Percentiles rank a stretch among this genome's conserved stretches.
Conservation (phyloP, 2,329 filamentous ascomycete genomes). For the Parascedosporium putredinis region DNA sequence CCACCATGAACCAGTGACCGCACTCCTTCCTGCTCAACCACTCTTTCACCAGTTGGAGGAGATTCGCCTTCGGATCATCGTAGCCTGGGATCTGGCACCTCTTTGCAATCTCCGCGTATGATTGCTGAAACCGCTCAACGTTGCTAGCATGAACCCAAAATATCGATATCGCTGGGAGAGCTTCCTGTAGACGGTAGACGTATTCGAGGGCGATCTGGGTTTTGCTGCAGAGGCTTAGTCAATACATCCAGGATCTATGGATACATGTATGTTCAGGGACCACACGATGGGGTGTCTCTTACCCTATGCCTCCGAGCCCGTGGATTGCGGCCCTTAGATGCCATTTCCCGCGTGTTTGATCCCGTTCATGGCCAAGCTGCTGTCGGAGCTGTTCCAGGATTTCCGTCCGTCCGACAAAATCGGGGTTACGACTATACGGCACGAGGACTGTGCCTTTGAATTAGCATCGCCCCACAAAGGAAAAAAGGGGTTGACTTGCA, state of each 20-base stretch:
- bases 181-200: slow-evolving; percentile 14
- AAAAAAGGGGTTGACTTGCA: neutral
- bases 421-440: slow-evolving; percentile 10
- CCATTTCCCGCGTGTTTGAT: slow-evolving; percentile 6
- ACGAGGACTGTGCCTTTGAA: slow-evolving; percentile 12
- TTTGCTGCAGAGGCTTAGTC: slow-evolving; percentile 17
- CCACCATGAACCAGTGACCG: slow-evolving; percentile 15
- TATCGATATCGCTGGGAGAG: slow-evolving; percentile 16
- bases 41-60: slow-evolving; percentile 16
- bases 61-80: slow-evolving; percentile 14
- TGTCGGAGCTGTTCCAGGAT: slow-evolving; percentile 8
- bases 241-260: neutral
- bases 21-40: slow-evolving; percentile 17
- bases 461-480: neutral
- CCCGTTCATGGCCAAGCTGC: neutral
- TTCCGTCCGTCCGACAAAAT: slow-evolving; percentile 11
- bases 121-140: slow-evolving; percentile 18
- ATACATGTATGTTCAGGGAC: too few species aligned
- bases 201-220: slow-evolving; percentile 23
- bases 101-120: slow-evolving; percentile 17
- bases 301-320: slow-evolving; percentile 19
- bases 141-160: slow-evolving; percentile 25
- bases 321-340: too few species aligned
- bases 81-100: slow-evolving; percentile 16
- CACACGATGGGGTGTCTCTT: too few species aligned